Evolutionary conservation across 2,329 filamentous ascomycete genomes (phyloP).

Genomic region (Penicillium sp.): DNA sequence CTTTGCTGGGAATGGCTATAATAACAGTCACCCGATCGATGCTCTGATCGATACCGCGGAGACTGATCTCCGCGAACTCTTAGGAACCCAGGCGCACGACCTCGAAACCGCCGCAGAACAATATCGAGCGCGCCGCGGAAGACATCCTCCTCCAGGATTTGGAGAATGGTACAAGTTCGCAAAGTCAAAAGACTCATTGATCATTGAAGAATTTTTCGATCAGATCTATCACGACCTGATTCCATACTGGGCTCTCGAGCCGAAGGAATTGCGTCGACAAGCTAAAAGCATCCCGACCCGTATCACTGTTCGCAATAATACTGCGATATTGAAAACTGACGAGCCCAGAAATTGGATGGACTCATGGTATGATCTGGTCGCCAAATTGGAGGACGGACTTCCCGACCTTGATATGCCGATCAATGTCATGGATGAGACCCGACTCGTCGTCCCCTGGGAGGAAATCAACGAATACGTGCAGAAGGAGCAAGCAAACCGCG

Average conservation of each 20-base stretch:
- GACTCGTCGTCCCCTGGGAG: conserved; percentile 51
- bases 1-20: neutral
- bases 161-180: conserved; percentile 51
- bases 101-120: conserved; percentile 41
- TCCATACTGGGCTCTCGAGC: conserved; percentile 51
- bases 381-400: conserved; percentile 38
- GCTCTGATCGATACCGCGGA: conserved; percentile 19
- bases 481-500: conserved; percentile 27
- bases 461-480: conserved; percentile 43
- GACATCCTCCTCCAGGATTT: conserved; percentile 54
- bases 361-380: conserved; percentile 44
- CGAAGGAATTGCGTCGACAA: conserved; percentile 44
- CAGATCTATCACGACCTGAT: conserved; percentile 52
- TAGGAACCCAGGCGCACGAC: conserved; percentile 35
- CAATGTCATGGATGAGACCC: conserved; percentile 52
- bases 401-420: conserved; percentile 51
- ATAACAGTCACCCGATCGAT: conserved; percentile 19
- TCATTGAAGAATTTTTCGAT: conserved; percentile 54
- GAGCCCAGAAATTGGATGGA: conserved; percentile 40
- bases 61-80: conserved; percentile 14
- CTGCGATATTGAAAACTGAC: conserved; percentile 30
- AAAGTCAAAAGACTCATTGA: conserved; percentile 40
- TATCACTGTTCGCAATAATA: conserved; percentile 45
- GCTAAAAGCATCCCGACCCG: conserved; percentile 40
- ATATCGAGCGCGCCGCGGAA: conserved; percentile 47